Evolutionary conservation across 2,329 filamentous ascomycete species (phyloP), one percentile per base, ranked within the genome.

Genomic region (Penicillium rolfsii): DNA sequence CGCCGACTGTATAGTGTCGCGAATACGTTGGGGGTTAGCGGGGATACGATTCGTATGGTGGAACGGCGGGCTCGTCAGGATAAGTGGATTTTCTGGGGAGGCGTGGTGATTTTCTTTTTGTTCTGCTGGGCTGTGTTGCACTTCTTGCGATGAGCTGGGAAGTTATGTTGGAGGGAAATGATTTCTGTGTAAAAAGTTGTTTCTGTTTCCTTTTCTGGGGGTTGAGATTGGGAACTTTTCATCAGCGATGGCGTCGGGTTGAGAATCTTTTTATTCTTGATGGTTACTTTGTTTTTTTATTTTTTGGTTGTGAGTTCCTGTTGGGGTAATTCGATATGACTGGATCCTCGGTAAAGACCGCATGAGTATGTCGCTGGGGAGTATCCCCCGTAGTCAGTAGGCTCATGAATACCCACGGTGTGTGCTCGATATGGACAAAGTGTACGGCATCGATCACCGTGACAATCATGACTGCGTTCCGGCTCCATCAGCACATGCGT

Each of bases 31-130:
- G 95, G 95, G 0, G 86, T 99, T 61, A 96, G 91, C 72, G 93
- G 94, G 22, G 94, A 98, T 75, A 99, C 95, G 1, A 99, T 99
- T 66, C 88, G 95, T 50, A 98, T 95, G 92, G 90, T 99, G 45
- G 94, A 98, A 79, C 81, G 95, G 68, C 84, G 95, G 64, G 93
- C 95, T 54, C 90, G 88, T 76, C 91, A 98, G 81, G 95, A 99
- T 76, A 98, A 97, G 79, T 98, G 93, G 93, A 96, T 99, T 38
- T 99, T 99, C 76, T 91, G 90, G 84, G 90, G 82, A 0, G 93
- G 95, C 0, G 92, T 94, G 2, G 78, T 96, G 5, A 78, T 95
- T 38, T 99, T 99, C 77, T 91, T 98, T 71, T 73, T 85, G 40
- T 99, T 99, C 74, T 97, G 94, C 77, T 98, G 92, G 87, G 79